Evolutionary conservation across 257 asterid genomes (phyloP).

Genomic region (Primulina huaijiensis): DNA sequence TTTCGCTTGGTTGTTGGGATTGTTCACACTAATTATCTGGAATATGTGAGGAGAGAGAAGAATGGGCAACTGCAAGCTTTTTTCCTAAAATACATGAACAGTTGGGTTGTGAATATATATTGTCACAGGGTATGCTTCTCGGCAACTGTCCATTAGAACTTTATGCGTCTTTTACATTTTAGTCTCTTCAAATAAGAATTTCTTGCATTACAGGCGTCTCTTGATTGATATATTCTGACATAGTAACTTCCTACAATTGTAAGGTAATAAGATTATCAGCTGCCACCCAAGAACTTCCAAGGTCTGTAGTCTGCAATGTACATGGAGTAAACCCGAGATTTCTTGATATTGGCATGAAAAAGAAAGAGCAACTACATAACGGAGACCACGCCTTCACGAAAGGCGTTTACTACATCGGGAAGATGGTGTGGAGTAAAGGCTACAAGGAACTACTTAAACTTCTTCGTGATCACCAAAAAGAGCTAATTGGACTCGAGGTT

Average conservation of each 20-base stretch:
- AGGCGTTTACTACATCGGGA: conserved; percentile 92
- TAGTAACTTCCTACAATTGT: conserved; percentile 22
- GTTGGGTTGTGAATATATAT: conserved; percentile 87
- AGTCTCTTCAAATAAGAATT: conserved; percentile 9
- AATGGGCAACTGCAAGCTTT: conserved; percentile 70
- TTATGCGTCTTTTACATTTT: not conserved
- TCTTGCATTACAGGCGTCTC: conserved; percentile 6
- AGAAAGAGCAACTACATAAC: conserved; percentile 55
- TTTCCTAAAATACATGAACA: conserved; percentile 70
- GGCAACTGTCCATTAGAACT: conserved; percentile 10
- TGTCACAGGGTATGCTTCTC: conserved; percentile 76
- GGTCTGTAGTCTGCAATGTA: conserved; percentile 88
- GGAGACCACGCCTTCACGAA: conserved; percentile 58
- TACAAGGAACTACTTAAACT: conserved; percentile 85
- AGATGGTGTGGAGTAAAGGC: conserved; percentile 98
- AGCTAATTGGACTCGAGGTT: conserved; percentile 64
- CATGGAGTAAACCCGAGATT: conserved; percentile 96
- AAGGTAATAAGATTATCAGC: conserved; percentile 97
- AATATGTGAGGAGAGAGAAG: conserved; percentile 90
- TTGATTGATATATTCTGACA: conserved; percentile 27
- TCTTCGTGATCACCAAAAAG: conserved; percentile 68
- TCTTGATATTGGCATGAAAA: conserved; percentile 76
- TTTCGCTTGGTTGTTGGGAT: conserved; percentile 80
- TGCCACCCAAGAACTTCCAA: conserved; percentile 96
- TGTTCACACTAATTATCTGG: conserved; percentile 92